Evolutionary conservation across 441 rosid species (phyloP).

Genomic region (Raphanus hybrid): DNA sequence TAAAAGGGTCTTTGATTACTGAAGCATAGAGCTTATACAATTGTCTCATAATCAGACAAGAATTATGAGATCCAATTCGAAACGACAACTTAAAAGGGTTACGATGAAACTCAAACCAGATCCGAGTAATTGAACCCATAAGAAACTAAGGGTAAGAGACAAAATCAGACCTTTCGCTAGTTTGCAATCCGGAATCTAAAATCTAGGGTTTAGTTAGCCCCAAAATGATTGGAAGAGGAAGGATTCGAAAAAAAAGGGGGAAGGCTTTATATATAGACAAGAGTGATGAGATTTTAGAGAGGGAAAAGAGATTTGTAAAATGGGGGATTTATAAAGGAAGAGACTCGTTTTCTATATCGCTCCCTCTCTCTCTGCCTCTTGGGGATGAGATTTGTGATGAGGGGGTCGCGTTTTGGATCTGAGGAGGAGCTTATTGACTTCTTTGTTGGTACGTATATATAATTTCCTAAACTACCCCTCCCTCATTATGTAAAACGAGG

Average conservation of each 20-base stretch:
- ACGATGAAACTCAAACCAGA: background rate
- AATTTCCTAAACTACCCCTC: conserved; percentile 22
- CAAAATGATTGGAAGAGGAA: conserved; percentile 8
- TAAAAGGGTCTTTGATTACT: background rate
- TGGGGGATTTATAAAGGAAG: too few species aligned
- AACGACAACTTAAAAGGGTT: background rate
- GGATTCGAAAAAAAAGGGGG: conserved; percentile 2
- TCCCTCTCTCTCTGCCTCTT: conserved; percentile 22
- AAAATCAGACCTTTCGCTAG: conserved; percentile 24
- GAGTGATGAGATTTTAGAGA: too few species aligned
- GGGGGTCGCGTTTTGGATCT: conserved; percentile 34
- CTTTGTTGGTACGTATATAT: background rate
- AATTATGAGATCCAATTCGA: conserved; percentile 17
- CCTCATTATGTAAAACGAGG: background rate
- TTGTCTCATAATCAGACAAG: conserved; percentile 13
- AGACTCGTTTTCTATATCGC: too few species aligned
- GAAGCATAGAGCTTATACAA: background rate
- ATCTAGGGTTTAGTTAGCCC: conserved; percentile 33
- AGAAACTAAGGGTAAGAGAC: conserved; percentile 10
- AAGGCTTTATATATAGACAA: conserved; percentile 10
- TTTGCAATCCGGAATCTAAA: background rate
- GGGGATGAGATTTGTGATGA: conserved; percentile 32
- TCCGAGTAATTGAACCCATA: background rate
- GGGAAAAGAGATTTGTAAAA: too few species aligned
- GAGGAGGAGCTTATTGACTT: conserved; percentile 6